A percentile compares a stretch with the other conserved stretches of the same genome.
These are phyloP conservation scores for Lindgomyces ingoldianus DNA, from an alignment of 495 filamentous ascomycete species.

Conservation along the genomic window DNA sequence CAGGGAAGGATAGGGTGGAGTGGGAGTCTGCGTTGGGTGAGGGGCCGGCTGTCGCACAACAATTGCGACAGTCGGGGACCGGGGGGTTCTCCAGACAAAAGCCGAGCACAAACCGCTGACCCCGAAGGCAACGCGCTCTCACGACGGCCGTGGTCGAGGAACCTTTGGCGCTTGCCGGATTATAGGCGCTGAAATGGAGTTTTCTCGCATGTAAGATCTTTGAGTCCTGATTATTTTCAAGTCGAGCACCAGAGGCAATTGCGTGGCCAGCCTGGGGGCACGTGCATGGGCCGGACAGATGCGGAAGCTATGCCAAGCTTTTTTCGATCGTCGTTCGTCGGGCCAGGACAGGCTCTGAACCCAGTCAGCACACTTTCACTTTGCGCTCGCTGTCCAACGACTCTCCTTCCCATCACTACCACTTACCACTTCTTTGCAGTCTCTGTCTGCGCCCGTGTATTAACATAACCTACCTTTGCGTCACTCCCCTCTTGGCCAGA, in stretches of 20 bases:
- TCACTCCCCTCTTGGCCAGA: neutral
- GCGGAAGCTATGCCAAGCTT: neutral
- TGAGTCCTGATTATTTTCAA: too few relatives aligned
- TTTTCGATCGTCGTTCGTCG: neutral
- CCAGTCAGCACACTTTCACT: neutral
- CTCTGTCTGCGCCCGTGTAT: neutral
- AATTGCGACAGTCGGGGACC: slow-evolving; percentile 6
- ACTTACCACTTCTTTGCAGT: slow-evolving; percentile 4
- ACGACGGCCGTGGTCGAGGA: too few relatives aligned
- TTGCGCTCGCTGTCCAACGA: neutral
- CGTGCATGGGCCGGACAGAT: neutral
- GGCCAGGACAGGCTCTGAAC: neutral
- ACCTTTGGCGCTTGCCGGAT: too few relatives aligned
- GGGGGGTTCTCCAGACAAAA: neutral
- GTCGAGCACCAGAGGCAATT: too few relatives aligned
- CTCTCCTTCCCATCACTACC: slow-evolving; percentile 9
- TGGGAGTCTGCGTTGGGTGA: too few relatives aligned
- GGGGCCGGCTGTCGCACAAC: slow-evolving; percentile 9
- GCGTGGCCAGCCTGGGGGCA: too few relatives aligned
- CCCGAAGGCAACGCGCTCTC: too few relatives aligned
- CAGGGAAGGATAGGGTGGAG: too few relatives aligned
- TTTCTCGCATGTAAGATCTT: neutral
- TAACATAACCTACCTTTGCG: neutral
- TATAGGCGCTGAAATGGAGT: neutral
- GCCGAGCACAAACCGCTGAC: neutral